Evolutionary conservation across 164 flowering plant species (phyloP).

Genomic region (Tetrastigma voinierianum): DNA sequence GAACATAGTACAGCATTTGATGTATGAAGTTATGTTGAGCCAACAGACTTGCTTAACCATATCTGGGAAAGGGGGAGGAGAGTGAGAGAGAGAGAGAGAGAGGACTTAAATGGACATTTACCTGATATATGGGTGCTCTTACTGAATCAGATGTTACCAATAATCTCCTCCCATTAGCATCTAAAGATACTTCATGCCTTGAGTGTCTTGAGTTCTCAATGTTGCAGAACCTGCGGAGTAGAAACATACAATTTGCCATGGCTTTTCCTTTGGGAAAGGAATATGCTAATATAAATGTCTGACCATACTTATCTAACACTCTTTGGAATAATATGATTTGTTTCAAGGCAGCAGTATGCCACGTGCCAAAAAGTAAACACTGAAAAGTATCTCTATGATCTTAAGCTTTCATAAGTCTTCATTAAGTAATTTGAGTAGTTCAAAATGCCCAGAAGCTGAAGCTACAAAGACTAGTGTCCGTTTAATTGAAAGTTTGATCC

Average conservation of each 20-base stretch:
- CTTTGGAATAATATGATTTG: too few species aligned
- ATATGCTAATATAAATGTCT: too few species aligned
- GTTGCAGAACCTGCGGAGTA: conserved; percentile 50
- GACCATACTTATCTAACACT: too few species aligned
- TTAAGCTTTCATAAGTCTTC: background rate
- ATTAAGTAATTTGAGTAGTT: background rate
- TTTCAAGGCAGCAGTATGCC: too few species aligned
- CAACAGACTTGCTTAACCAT: too few species aligned
- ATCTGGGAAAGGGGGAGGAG: background rate
- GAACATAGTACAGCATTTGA: too few species aligned
- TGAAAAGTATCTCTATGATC: background rate
- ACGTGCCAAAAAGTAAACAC: too few species aligned
- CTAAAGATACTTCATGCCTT: conserved; percentile 84
- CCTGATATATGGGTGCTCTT: conserved; percentile 93
- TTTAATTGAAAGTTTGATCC: background rate
- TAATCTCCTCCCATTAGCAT: conserved; percentile 70
- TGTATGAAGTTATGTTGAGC: too few species aligned
- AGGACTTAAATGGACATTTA: conserved; percentile 7
- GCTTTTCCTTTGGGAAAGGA: too few species aligned
- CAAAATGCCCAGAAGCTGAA: background rate
- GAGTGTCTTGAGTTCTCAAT: conserved; percentile 32
- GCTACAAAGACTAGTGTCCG: background rate
- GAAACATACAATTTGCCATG: background rate
- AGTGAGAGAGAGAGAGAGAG: conserved; percentile 8
- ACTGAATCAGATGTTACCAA: conserved; percentile 75